These are phyloP conservation scores for Argentina anserina DNA, from an alignment of 306 rosid species.

Conservation along the genomic window DNA sequence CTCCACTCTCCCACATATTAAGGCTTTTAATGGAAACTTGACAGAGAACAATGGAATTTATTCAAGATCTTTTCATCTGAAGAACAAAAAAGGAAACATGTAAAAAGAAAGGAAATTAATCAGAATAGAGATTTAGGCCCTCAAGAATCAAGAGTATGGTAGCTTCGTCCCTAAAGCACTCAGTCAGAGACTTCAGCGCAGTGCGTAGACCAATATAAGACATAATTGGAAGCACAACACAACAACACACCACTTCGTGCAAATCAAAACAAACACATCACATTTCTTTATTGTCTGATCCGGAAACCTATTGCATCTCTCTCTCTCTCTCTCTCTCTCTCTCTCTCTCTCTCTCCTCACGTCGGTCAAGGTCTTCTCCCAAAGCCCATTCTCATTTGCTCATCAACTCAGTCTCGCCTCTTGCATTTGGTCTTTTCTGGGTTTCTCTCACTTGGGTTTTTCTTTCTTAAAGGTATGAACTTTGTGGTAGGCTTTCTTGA, in stretches of 20 bases:
- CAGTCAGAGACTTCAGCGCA: not conserved
- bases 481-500: not conserved
- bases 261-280: not conserved
- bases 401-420: not conserved
- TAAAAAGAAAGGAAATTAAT: not conserved
- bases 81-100: not conserved
- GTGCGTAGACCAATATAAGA: conserved; percentile 8
- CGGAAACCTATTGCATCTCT: not conserved
- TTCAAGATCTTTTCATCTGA: not conserved
- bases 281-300: conserved; percentile 8
- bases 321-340: conserved; percentile 10
- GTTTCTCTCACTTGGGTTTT: conserved; percentile 4
- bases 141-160: not conserved
- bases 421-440: conserved; percentile 1
- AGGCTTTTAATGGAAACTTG: not conserved
- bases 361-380: conserved; percentile 20
- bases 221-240: not conserved
- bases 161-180: not conserved
- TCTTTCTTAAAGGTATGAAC: conserved; percentile 1
- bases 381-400: conserved; percentile 8
- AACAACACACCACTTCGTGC: not conserved
- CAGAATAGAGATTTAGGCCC: not conserved
- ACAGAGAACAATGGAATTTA: not conserved
- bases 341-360: conserved; percentile 4
- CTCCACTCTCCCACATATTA: too few relatives aligned